These are phyloP conservation scores for Hermanozyma aechmeae DNA, from an alignment of 805 yeast genomes.

Conservation along the genomic window DNA sequence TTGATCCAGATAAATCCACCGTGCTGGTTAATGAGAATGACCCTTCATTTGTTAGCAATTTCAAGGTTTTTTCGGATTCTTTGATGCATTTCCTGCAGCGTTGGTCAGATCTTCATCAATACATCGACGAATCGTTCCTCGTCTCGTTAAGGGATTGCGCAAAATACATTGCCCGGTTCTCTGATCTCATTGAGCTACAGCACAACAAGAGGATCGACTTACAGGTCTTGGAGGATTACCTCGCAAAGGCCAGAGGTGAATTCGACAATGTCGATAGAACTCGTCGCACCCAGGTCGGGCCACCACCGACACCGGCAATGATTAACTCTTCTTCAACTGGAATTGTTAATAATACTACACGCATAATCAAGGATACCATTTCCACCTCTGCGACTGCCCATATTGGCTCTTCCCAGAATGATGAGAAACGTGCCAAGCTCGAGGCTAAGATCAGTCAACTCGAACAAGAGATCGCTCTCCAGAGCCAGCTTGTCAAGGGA, in stretches of 20 bases:
- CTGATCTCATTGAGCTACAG: conserved; percentile 64
- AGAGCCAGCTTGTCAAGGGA: conserved; percentile 36
- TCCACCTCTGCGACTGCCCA: conserved; percentile 37
- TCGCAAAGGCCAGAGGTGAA: conserved; percentile 62
- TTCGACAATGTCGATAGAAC: conserved; percentile 42
- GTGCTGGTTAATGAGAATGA: conserved; percentile 3
- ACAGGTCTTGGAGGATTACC: conserved; percentile 76
- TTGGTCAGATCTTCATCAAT: conserved; percentile 33
- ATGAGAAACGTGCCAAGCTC: conserved; percentile 34
- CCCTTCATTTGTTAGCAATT: conserved; percentile 16
- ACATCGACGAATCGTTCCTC: conserved; percentile 70
- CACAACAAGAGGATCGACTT: conserved; percentile 89
- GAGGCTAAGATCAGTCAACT: conserved; percentile 32
- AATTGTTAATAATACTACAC: conserved; percentile 32
- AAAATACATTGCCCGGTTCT: conserved; percentile 44
- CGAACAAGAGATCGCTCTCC: conserved; percentile 35
- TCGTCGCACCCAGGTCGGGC: conserved; percentile 23
- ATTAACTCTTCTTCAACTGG: conserved; percentile 14
- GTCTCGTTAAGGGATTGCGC: conserved; percentile 81
- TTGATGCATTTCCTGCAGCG: conserved; percentile 28
- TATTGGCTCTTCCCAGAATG: conserved; percentile 32
- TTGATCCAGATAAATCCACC: conserved; percentile 16
- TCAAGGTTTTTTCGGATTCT: conserved; percentile 28
- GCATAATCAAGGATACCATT: conserved; percentile 40
- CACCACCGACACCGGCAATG: conserved; percentile 26